phyloP scores from a whole-genome alignment of 441 rosid species.

The Croton laevigatus region DNA sequence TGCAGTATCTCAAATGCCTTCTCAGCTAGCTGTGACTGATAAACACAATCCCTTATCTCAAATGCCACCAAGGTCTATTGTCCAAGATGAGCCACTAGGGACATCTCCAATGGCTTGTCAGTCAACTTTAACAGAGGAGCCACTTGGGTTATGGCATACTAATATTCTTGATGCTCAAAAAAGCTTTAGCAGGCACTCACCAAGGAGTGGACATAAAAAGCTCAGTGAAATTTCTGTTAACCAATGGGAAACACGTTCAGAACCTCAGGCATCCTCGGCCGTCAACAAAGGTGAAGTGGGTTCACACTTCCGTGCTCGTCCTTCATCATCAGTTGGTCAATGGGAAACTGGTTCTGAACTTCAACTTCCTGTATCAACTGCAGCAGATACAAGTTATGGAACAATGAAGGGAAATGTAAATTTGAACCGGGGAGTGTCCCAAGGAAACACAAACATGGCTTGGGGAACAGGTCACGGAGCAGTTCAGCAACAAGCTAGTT shows the following conservation, averaged over 20 bases:
- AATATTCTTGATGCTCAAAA: slow-evolving; percentile 36
- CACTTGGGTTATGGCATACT: slow-evolving; percentile 29
- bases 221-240: slow-evolving; percentile 43
- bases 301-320: slow-evolving; percentile 32
- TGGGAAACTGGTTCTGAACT: slow-evolving; percentile 36
- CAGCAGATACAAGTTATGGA: slow-evolving; percentile 26
- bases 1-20: slow-evolving; percentile 32
- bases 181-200: slow-evolving; percentile 45
- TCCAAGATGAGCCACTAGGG: slow-evolving; percentile 6
- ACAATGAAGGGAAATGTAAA: slow-evolving; percentile 35
- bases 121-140: slow-evolving; percentile 37
- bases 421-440: slow-evolving; percentile 26
- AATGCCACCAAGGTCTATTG: slow-evolving; percentile 15
- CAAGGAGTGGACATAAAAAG: slow-evolving; percentile 42
- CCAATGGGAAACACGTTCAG: slow-evolving; percentile 46
- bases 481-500: slow-evolving; percentile 25
- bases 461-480: slow-evolving; percentile 34
- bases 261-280: slow-evolving; percentile 37
- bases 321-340: slow-evolving; percentile 27
- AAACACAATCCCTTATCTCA: slow-evolving; percentile 19
- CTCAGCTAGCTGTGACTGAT: slow-evolving; percentile 16
- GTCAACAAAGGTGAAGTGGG: slow-evolving; percentile 27
- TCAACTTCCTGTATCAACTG: slow-evolving; percentile 26
- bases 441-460: slow-evolving; percentile 25
- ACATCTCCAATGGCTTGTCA: slow-evolving; percentile 22